phyloP scores from a whole-genome alignment of 2,329 filamentous ascomycete genomes.

The Shiraia sp. region DNA sequence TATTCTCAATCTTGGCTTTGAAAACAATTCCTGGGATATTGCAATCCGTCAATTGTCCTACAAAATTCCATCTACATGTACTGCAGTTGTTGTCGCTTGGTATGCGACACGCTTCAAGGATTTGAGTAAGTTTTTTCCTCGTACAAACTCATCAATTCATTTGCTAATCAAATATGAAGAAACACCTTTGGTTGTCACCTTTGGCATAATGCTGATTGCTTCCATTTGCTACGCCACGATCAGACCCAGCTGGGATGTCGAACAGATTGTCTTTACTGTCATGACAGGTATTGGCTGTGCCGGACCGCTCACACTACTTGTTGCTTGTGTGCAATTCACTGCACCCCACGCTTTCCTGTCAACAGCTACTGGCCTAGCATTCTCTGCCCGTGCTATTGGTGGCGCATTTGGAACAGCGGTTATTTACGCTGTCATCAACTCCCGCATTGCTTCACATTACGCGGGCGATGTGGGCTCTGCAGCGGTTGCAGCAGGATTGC shows the following conservation, averaged over 20 bases:
- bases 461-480: conserved; percentile 23
- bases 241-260: conserved; percentile 25
- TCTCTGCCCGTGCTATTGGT: conserved; percentile 38
- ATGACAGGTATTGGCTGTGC: conserved; percentile 32
- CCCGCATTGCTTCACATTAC: conserved; percentile 25
- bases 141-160: not conserved
- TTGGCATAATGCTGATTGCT: conserved; percentile 31
- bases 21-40: conserved; percentile 35
- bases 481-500: conserved; percentile 26
- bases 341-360: conserved; percentile 35
- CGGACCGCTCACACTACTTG: conserved; percentile 36
- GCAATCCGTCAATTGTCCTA: conserved; percentile 34
- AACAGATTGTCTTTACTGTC: conserved; percentile 32
- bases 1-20: conserved; percentile 37
- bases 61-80: conserved; percentile 27
- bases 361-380: conserved; percentile 38
- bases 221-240: conserved; percentile 33
- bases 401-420: conserved; percentile 38
- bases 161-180: conserved; percentile 10
- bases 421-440: conserved; percentile 35
- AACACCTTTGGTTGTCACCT: conserved; percentile 31
- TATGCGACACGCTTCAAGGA: conserved; percentile 36
- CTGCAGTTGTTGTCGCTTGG: conserved; percentile 27
- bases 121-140: conserved; percentile 18
- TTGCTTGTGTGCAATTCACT: conserved; percentile 38